Conservation (phyloP, 1,284 basidiomycete species). For the Neolentinus lepideus region DNA sequence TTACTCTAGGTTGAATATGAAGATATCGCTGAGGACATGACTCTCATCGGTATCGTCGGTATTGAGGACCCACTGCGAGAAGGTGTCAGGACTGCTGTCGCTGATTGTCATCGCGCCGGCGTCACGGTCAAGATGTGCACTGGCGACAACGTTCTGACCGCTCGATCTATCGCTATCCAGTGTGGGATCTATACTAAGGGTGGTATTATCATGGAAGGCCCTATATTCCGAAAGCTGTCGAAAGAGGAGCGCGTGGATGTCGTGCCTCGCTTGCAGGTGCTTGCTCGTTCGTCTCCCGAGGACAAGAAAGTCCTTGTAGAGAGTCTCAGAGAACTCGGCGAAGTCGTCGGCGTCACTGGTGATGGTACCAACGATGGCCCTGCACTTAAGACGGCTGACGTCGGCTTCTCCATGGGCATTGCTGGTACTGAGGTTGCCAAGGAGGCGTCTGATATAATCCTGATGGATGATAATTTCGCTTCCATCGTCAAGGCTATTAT, state of each 20-base stretch:
- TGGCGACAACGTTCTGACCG: conserved; percentile 94
- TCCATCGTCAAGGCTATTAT: conserved; percentile 97
- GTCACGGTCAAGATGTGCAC: conserved; percentile 99
- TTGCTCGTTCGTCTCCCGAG: conserved; percentile 94
- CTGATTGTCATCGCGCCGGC: conserved; percentile 81
- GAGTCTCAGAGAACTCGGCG: conserved; percentile 81
- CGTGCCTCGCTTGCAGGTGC: conserved; percentile 66
- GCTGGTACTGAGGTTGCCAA: conserved; percentile 98
- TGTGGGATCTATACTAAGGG: conserved; percentile 92
- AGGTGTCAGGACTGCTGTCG: conserved; percentile 86
- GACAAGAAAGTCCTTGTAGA: conserved; percentile 95
- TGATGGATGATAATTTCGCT: conserved; percentile 97
- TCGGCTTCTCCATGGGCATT: conserved; percentile 98
- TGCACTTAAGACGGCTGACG: conserved; percentile 90
- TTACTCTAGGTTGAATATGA: conserved; percentile 63
- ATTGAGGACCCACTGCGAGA: conserved; percentile 95
- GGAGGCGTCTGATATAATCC: conserved; percentile 97
- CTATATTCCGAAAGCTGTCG: conserved; percentile 59
- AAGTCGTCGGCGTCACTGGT: conserved; percentile 95
- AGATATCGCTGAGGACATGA: conserved; percentile 66
- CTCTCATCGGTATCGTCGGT: conserved; percentile 83
- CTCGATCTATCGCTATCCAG: conserved; percentile 89
- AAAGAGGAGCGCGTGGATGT: conserved; percentile 53
- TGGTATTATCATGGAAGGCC: conserved; percentile 96
- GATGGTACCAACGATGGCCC: conserved; percentile 99